Evolutionary conservation across 345 rosid genomes (phyloP).

Genomic region (Eucalyptus grandis): DNA sequence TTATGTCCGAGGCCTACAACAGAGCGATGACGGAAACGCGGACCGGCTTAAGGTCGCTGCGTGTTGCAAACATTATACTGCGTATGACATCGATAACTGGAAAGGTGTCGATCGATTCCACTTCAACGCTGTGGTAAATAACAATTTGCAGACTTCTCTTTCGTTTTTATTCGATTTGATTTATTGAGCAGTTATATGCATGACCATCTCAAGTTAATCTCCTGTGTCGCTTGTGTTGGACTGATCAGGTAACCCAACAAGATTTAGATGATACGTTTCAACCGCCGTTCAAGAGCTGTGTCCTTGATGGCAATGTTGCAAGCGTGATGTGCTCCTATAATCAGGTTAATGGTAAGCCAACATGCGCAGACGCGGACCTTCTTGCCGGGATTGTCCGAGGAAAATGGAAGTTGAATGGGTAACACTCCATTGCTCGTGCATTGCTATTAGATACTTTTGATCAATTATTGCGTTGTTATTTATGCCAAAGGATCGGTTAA

Average conservation of each 20-base stretch:
- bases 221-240: constrained; percentile 12
- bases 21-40: constrained; percentile 29
- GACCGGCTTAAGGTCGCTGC: constrained; percentile 89
- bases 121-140: constrained; percentile 66
- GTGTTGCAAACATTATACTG: constrained; percentile 93
- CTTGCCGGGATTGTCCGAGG: constrained; percentile 69
- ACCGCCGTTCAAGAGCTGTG: constrained; percentile 96
- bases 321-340: constrained; percentile 98
- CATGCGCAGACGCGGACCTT: constrained; percentile 82
- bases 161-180: not conserved
- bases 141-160: not conserved
- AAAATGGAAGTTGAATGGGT: constrained; percentile 89
- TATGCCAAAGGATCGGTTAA: not conserved
- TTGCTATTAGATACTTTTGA: not conserved
- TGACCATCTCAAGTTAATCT: not conserved
- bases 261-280: constrained; percentile 94
- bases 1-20: constrained; percentile 70
- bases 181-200: not conserved
- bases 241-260: constrained; percentile 69
- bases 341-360: constrained; percentile 80
- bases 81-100: constrained; percentile 92
- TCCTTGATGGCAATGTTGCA: constrained; percentile 88
- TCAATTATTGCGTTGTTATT: not conserved
- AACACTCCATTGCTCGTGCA: not conserved
- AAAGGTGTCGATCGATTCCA: constrained; percentile 47